Base-by-base conservation (phyloP, 768 basidiomycete genomes). In the Clavulina sp. region DNA sequence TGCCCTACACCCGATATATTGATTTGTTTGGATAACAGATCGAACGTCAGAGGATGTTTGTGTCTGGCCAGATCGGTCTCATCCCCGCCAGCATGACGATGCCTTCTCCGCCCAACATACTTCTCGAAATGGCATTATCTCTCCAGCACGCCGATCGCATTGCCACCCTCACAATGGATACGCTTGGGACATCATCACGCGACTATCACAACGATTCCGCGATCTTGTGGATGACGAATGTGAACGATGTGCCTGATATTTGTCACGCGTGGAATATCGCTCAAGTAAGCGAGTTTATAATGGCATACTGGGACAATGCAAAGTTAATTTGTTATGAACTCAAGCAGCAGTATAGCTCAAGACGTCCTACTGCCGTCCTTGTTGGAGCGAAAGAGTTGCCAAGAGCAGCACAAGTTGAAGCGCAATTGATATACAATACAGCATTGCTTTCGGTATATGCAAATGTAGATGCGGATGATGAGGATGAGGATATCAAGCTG, bases 31-130 rank as follows among this genome's bases (percentile, higher is more conserved):
- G 34, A 46, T 2, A 46, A 5, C 58, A 93, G 89, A 78, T 74
- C 41, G 77, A n/a, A n/a, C n/a, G 74, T 56, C 75, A 82, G 49
- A 75, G 75, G 4, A 67, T 89, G n/a, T 88, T 86, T 57, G 70
- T 97, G 52, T 95, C 95, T 0, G 95, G 95, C 3, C 95, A 99
- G 62, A 97, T 99, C 43, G 88, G 88, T 0, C 70, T 99, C 21
- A 69, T 91, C 29, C 93, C 95, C 0, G 68, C 77, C 43, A 77
- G 69, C 43, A 69, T 96, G 28, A 61, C 70, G 1, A 68, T 97
- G 2, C 81, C 91, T 5, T 64, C 70, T 2, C 74, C 80, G 13
- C 64, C 55, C 2, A 78, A 73, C 6, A 61, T 85, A 49, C 65
- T 75, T 0, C 59, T 68, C 7, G 87, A 97, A 65, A 70, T 76